A percentile compares a stretch with the other conserved stretches of the same genome.
Conservation (phyloP, 495 filamentous ascomycete genomes). For the Xylaria grammica region DNA sequence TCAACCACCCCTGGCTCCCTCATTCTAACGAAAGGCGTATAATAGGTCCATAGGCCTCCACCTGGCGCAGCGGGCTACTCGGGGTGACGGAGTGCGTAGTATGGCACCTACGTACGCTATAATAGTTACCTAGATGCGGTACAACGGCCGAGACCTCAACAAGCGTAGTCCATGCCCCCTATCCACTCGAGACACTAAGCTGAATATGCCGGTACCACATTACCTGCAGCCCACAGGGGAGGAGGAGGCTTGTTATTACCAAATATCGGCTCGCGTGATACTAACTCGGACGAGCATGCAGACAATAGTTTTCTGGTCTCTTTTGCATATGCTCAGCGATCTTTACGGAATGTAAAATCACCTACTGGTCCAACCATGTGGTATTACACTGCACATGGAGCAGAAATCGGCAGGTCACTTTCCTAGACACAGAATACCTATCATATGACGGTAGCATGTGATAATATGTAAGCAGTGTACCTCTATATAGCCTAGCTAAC, state of each 20-base stretch:
- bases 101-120: not conserved
- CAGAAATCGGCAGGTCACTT: not conserved
- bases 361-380: not conserved
- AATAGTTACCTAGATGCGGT: slow-evolving; percentile 2
- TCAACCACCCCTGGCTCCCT: not conserved
- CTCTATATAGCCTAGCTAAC: not conserved
- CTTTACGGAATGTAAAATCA: not conserved
- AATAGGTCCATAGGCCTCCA: not conserved
- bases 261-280: not conserved
- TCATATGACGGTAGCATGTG: not conserved
- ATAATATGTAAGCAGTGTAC: not conserved
- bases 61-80: not conserved
- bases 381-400: not conserved
- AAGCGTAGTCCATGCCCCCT: not conserved
- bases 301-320: not conserved
- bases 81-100: not conserved
- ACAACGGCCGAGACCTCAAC: not conserved
- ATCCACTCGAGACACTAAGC: slow-evolving; percentile 8
- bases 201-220: slow-evolving; percentile 9
- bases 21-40: not conserved
- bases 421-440: not conserved
- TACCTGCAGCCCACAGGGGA: slow-evolving; percentile 12
- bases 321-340: not conserved
- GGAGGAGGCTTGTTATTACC: not conserved
- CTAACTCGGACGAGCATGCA: not conserved